Evolutionary conservation across 371 early-diverging fungal genomes (phyloP).

Genomic region (Dichotomocladium elegans): DNA sequence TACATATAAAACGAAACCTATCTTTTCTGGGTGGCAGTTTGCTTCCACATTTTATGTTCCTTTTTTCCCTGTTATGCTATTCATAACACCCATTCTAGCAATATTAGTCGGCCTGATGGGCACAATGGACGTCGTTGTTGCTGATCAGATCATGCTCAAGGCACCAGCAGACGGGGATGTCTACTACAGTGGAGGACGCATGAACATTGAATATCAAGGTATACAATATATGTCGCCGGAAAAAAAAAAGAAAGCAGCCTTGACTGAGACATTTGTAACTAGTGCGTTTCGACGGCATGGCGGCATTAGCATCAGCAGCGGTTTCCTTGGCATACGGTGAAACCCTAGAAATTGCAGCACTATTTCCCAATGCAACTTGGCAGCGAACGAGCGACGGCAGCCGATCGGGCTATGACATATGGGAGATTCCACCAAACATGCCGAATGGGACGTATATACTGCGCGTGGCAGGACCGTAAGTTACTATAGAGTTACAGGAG

Average conservation of each 20-base stretch:
- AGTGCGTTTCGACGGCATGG: slow-evolving; percentile 39
- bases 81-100: too few species aligned
- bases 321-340: slow-evolving; percentile 10
- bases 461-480: slow-evolving; percentile 32
- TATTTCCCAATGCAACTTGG: slow-evolving; percentile 17
- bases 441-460: slow-evolving; percentile 22
- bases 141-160: slow-evolving; percentile 28
- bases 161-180: slow-evolving; percentile 15
- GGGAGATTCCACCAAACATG: slow-evolving; percentile 28
- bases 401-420: slow-evolving; percentile 8
- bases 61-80: too few species aligned
- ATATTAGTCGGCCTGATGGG: too few species aligned
- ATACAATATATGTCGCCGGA: background rate
- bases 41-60: too few species aligned
- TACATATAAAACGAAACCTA: too few species aligned
- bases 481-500: too few species aligned
- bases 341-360: slow-evolving; percentile 8
- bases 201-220: slow-evolving; percentile 34
- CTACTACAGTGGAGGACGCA: slow-evolving; percentile 11
- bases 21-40: too few species aligned
- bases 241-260: too few species aligned
- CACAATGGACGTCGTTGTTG: background rate
- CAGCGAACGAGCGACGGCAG: background rate
- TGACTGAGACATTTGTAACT: background rate
- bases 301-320: slow-evolving; percentile 21